Base-by-base conservation (phyloP, 495 filamentous ascomycete genomes). In the Aspergillus sclerotiicarbonarius region DNA sequence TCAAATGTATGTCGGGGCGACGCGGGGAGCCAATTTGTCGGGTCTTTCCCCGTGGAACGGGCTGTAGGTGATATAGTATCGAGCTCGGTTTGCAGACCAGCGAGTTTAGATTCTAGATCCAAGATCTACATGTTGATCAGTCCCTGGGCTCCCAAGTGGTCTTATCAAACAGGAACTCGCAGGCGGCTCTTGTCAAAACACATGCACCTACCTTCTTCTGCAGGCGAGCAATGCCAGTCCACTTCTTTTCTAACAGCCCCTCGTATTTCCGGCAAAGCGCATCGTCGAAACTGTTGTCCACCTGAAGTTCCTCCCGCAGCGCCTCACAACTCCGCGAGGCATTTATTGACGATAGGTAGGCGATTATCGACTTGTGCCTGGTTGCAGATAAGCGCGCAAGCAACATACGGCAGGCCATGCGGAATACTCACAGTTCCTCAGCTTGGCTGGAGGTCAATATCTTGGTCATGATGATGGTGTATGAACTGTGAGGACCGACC, bases 181-280 rank as follows among this genome's bases (percentile, higher is more conserved):
- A 21, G 18, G 44, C 18, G 16, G 18, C 25, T n/a, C 19, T 7
- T 9, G 18, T 20, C 15, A 32, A 3, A 32, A 16, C n/a, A 16
- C 29, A 19, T 56, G 25, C 2, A 25, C 74, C 33, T 69, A 89
- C 90, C 87, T 91, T 96, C 73, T 92, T 96, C 71, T 97, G 92
- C 70, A 97, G 73, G 51, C 92, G 81, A 57, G 95, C 89, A 4
- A 93, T 87, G 63, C 88, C 91, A 18, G 92, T 97, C 92, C 92
- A 97, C 77, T 97, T 97, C 77, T 92, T 95, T 78, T 96, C 92
- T 67, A 97, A 69, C 18, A 97, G 69, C 6, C 88, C 87, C 65
- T 93, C 90, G 74, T 96, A 97, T 72, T 91, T 95, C 76, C 94
- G 94, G 33, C 84, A 76, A 8, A 88, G 92, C 4, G 80, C 75